A percentile compares a stretch with the other conserved stretches of the same genome.
Evolutionary conservation across 768 basidiomycete genomes (phyloP).

Genomic region (Boletus insuetus): DNA sequence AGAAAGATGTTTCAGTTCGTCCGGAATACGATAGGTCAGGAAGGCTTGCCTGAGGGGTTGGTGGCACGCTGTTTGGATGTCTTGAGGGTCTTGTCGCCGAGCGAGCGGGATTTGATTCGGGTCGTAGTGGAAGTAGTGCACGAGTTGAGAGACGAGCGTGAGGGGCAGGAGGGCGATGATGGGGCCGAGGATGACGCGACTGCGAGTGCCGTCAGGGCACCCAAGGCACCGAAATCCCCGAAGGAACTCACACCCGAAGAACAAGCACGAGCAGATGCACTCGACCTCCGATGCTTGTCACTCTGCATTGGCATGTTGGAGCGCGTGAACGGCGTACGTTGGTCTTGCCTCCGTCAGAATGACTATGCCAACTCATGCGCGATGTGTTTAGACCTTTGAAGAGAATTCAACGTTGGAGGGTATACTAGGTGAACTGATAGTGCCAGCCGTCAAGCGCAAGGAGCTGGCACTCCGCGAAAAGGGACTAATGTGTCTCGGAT

Average conservation of each 20-base stretch:
- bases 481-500: conserved; percentile 65
- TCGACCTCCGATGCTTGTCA: conserved; percentile 72
- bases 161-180: conserved; percentile 35
- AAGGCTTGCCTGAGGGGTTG: conserved; percentile 64
- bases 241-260: conserved; percentile 58
- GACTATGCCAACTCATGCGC: neutral
- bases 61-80: conserved; percentile 81
- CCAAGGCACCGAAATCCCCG: conserved; percentile 20
- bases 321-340: conserved; percentile 76
- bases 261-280: conserved; percentile 51
- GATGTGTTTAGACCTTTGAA: conserved; percentile 44
- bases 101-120: conserved; percentile 82
- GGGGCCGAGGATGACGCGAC: conserved; percentile 3
- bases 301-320: conserved; percentile 84
- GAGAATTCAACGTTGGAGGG: conserved; percentile 73
- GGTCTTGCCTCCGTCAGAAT: neutral
- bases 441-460: conserved; percentile 88
- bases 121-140: conserved; percentile 87
- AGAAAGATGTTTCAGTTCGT: conserved; percentile 85
- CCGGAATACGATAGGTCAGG: conserved; percentile 78
- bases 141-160: conserved; percentile 56
- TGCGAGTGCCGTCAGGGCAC: conserved; percentile 5
- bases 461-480: conserved; percentile 65
- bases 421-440: conserved; percentile 73
- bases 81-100: conserved; percentile 63